A percentile compares a stretch with the other conserved stretches of the same genome.
phyloP scores from a whole-genome alignment of 192 early-diverging fungal species.

The Chytriomyces sp. region DNA sequence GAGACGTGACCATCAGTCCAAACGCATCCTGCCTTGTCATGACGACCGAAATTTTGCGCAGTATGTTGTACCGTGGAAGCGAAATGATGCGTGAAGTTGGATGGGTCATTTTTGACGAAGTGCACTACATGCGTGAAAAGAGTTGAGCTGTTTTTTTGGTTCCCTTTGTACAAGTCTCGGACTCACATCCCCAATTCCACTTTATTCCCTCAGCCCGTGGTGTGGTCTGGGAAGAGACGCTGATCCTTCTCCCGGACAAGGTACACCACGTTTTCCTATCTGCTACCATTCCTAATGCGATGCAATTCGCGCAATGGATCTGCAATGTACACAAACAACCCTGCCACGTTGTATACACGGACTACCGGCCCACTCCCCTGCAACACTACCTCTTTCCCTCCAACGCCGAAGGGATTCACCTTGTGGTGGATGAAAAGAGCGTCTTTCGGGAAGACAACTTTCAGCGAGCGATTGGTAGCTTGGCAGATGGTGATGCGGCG shows the following conservation, averaged over 20 bases:
- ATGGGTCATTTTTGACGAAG: constrained; percentile 98
- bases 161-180: not conserved
- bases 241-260: constrained; percentile 91
- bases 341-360: constrained; percentile 98
- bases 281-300: constrained; percentile 97
- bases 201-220: constrained; percentile 73
- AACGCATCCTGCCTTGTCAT: constrained; percentile 91
- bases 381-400: constrained; percentile 96
- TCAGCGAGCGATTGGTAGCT: constrained; percentile 82
- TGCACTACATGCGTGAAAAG: constrained; percentile 97
- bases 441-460: constrained; percentile 95
- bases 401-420: constrained; percentile 89
- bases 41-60: constrained; percentile 98
- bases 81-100: constrained; percentile 96
- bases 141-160: constrained; percentile 39
- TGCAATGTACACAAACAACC: constrained; percentile 91
- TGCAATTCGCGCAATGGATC: constrained; percentile 99
- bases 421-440: constrained; percentile 96
- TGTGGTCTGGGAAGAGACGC: constrained; percentile 99
- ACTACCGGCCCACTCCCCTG: constrained; percentile 94
- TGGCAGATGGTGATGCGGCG: constrained; percentile 50
- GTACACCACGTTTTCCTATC: constrained; percentile 95
- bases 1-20: constrained; percentile 96
- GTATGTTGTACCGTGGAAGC: constrained; percentile 95
- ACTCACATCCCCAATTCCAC: not conserved